These are phyloP conservation scores for Pseudogymnoascus sp. DNA, from an alignment of 2,329 filamentous ascomycete species.

Conservation along the genomic window DNA sequence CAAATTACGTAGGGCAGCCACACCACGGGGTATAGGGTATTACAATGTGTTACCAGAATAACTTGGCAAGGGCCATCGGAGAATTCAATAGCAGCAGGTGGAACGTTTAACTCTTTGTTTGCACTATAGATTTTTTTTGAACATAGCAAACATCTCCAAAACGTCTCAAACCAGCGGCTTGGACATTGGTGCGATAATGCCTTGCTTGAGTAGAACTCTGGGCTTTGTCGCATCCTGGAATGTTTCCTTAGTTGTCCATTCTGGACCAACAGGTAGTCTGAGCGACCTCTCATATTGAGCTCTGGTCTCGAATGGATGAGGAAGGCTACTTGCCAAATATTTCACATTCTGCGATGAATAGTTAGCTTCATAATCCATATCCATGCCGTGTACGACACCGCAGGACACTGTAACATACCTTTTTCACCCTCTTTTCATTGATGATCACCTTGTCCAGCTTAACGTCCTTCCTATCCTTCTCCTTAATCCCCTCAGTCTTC, in stretches of 20 bases:
- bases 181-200: conserved; percentile 78
- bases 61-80: not conserved
- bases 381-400: not conserved
- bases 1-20: conserved; percentile 4
- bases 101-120: not conserved
- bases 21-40: not conserved
- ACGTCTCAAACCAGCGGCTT: conserved; percentile 46
- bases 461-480: conserved; percentile 69
- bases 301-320: conserved; percentile 80
- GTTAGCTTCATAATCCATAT: not conserved
- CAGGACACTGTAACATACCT: conserved; percentile 45
- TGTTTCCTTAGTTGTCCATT: conserved; percentile 94
- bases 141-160: not conserved
- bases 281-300: conserved; percentile 87
- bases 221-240: conserved; percentile 89
- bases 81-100: not conserved
- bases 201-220: conserved; percentile 81
- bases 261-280: conserved; percentile 78
- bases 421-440: conserved; percentile 82
- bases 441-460: conserved; percentile 82
- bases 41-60: not conserved
- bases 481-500: conserved; percentile 65
- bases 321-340: conserved; percentile 76
- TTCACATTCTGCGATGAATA: conserved; percentile 58
- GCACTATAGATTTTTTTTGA: not conserved